Evolutionary conservation across 257 asterid genomes (phyloP).

Genomic region (Fraxinus quadrangulata): DNA sequence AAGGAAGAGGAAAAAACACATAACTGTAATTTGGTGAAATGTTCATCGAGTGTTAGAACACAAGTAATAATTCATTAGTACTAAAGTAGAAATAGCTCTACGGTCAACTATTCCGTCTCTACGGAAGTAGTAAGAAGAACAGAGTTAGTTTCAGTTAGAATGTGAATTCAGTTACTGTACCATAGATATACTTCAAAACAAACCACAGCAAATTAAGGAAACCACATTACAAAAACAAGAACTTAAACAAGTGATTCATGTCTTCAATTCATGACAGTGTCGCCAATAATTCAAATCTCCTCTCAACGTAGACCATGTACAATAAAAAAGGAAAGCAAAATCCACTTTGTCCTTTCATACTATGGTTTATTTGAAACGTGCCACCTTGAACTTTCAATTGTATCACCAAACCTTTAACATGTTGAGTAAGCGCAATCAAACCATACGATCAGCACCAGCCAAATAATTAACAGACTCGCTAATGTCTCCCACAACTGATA

Average conservation of each 20-base stretch:
- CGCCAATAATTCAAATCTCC: no score
- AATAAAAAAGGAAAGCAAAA: background rate
- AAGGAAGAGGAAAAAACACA: slow-evolving; percentile 8
- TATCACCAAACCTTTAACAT: background rate
- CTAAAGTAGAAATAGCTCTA: slow-evolving; percentile 10
- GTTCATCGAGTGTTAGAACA: background rate
- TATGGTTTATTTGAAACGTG: background rate
- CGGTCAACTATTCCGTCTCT: background rate
- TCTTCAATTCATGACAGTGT: background rate
- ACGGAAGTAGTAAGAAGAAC: background rate
- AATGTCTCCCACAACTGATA: background rate
- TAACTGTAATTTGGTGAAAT: slow-evolving; percentile 7
- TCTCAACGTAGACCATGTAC: background rate
- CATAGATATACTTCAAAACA: no score
- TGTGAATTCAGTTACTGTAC: no score
- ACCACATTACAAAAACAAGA: background rate
- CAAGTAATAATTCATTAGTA: slow-evolving; percentile 10
- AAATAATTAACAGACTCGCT: background rate
- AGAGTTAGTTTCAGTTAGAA: background rate
- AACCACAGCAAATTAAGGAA: no score
- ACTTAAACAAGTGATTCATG: background rate
- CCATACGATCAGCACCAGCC: background rate
- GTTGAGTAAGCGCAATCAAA: background rate
- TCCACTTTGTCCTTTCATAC: background rate
- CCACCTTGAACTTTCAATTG: background rate